Evolutionary conservation across 495 filamentous ascomycete genomes (phyloP), one percentile per base, ranked within the genome.

Genomic region (Neurospora sp.): DNA sequence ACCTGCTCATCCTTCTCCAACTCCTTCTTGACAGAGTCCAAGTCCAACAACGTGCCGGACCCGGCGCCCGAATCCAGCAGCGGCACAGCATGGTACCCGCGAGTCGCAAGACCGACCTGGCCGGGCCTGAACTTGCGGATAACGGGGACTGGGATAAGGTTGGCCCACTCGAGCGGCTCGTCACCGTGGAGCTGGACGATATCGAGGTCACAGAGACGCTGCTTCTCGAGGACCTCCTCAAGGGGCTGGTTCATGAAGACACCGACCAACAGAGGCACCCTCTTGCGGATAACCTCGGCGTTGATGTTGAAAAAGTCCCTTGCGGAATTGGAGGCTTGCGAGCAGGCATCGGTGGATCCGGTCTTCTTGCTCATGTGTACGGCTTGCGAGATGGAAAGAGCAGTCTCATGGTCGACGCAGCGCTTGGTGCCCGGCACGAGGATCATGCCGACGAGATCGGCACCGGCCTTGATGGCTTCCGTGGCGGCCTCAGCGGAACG

Each of bases 161-260:
- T 86, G 3, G 94, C 90, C 95, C 96, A 98, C 79, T 98, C 96
- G 40, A 98, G 77, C 3, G 96, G 95, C 80, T 99, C 96, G 71
- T 90, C 84, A 10, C 96, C 96, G 80, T 99, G 96, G 5, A 99
- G 87, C 78, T 99, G 96, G 5, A 99, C 91, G 60, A 96, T 85
- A 79, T 99, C 96, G n/a, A 99, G 90, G 66, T 86, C 85, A 72
- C 98, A 87, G 4, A 90, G 86, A 72, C 88, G 86, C 77, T 95
- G 93, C 78, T 94, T 88, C 60, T 87, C 86, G 31, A 98, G 82
- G 23, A 99, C 84, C 72, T 97, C 93, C 27, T 88, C 86, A 14
- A 99, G 84, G 3, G 95, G 90, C 76, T 98, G 95, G 82, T 97
- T 91, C 79, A 91, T 92, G 82, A 99, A 99, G 6, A 99, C 95